Conservation (phyloP, 2,329 filamentous ascomycete genomes). For the Remersonia thermophila region DNA sequence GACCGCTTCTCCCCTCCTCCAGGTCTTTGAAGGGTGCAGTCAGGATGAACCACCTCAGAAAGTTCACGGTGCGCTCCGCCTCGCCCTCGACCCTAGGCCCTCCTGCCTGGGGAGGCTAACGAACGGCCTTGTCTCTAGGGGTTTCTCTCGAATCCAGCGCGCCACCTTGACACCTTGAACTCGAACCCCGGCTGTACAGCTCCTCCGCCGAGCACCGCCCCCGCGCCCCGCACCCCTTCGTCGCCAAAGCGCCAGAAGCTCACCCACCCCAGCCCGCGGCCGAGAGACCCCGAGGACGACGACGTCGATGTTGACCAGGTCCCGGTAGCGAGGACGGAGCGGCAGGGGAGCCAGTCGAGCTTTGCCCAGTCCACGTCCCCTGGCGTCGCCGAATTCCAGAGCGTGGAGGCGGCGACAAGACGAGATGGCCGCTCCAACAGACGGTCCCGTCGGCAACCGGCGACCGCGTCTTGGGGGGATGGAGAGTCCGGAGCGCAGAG, state of each 20-base stretch:
- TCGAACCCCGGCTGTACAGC: not conserved
- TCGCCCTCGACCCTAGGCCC: too few species aligned
- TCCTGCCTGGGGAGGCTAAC: too few species aligned
- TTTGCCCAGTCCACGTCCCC: constrained; percentile 4
- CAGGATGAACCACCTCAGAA: constrained; percentile 7
- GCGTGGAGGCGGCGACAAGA: constrained; percentile 2
- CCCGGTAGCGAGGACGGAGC: constrained; percentile 2
- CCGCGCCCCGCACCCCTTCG: not conserved
- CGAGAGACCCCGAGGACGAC: constrained; percentile 3
- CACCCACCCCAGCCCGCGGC: not conserved
- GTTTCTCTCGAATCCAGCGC: not conserved
- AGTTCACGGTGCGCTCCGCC: not conserved
- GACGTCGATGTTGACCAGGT: constrained; percentile 8
- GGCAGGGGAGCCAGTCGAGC: constrained; percentile 10
- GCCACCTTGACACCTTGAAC: constrained; percentile 15
- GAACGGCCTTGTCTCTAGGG: constrained; percentile 1
- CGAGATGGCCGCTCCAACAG: constrained; percentile 7
- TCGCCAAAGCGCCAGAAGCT: constrained; percentile 9
- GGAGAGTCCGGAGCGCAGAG: not conserved
- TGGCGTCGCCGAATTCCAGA: constrained; percentile 6
- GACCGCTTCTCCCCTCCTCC: not conserved
- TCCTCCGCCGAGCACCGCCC: not conserved
- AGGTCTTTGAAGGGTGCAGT: constrained; percentile 12
- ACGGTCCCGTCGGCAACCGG: constrained; percentile 4
- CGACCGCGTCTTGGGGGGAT: not conserved